Evolutionary conservation across 2,329 filamentous ascomycete genomes (phyloP).

Genomic region (Talaromyces albobiverticillius): DNA sequence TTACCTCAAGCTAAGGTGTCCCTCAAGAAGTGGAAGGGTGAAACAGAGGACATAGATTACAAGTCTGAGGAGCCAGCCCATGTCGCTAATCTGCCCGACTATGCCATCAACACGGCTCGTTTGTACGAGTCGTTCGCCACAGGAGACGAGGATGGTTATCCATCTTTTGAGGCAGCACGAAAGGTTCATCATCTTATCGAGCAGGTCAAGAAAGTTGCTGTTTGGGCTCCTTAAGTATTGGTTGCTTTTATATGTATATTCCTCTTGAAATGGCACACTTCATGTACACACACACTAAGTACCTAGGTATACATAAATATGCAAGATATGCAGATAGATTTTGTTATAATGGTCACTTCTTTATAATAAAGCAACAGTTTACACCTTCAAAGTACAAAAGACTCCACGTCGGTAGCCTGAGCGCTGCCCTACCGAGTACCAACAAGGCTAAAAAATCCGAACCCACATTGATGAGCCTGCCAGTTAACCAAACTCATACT

Average conservation of each 20-base stretch:
- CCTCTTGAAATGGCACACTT: neutral
- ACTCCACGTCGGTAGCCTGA: too few relatives aligned
- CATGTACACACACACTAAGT: too few relatives aligned
- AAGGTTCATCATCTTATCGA: conserved; percentile 13
- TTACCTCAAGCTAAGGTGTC: conserved; percentile 5
- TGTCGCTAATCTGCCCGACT: neutral
- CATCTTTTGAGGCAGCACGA: conserved; percentile 11
- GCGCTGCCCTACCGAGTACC: too few relatives aligned
- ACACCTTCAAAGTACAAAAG: too few relatives aligned
- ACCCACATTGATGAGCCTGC: too few relatives aligned
- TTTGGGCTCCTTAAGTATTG: conserved; percentile 9
- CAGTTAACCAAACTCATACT: too few relatives aligned
- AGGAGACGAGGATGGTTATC: conserved; percentile 6
- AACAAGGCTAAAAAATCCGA: too few relatives aligned
- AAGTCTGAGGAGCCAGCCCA: conserved; percentile 3
- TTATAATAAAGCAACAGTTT: too few relatives aligned
- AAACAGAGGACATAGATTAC: conserved; percentile 1
- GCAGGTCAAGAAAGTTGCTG: conserved; percentile 6
- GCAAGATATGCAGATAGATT: too few relatives aligned
- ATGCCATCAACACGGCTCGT: conserved; percentile 10
- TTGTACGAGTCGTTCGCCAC: conserved; percentile 13
- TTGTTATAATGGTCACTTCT: too few relatives aligned
- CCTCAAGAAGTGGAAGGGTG: conserved; percentile 9
- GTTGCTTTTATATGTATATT: neutral
- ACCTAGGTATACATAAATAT: too few relatives aligned